phyloP scores from a whole-genome alignment of 352 stramenopile genomes.

The Pythium aquatile region DNA sequence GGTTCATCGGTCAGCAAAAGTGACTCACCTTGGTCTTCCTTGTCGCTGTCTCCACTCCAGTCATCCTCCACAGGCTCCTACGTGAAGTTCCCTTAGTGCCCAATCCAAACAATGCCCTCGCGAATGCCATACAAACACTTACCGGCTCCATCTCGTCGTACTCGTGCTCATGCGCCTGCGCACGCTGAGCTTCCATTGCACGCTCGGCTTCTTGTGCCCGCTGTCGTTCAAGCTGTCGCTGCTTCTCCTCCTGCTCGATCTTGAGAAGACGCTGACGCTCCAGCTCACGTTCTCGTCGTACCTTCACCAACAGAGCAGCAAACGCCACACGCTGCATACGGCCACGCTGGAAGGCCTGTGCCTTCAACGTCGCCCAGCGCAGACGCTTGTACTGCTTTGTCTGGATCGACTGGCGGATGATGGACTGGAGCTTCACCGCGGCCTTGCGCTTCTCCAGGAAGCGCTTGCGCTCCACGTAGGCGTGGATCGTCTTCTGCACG shows the following conservation, averaged over 20 bases:
- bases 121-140: constrained; percentile 21
- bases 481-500: constrained; percentile 75
- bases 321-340: constrained; percentile 63
- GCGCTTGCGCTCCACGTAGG: constrained; percentile 51
- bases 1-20: not conserved
- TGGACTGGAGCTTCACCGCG: constrained; percentile 51
- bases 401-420: constrained; percentile 39
- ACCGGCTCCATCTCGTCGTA: constrained; percentile 53
- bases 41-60: constrained; percentile 74
- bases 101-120: not conserved
- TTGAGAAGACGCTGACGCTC: constrained; percentile 29
- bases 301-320: constrained; percentile 44
- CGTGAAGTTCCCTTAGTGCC: constrained; percentile 60
- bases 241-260: constrained; percentile 18
- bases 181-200: constrained; percentile 11
- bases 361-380: constrained; percentile 44
- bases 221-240: constrained; percentile 20
- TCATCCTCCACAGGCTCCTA: constrained; percentile 85
- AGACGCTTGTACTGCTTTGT: constrained; percentile 47
- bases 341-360: constrained; percentile 54
- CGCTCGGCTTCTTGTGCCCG: constrained; percentile 36
- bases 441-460: constrained; percentile 47
- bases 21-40: constrained; percentile 39
- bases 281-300: constrained; percentile 36
- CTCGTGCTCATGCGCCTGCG: constrained; percentile 24